Percentiles rank a stretch among this genome's conserved stretches.
Conservation (phyloP, 306 rosid genomes). For the Gastrolobium villosum region DNA sequence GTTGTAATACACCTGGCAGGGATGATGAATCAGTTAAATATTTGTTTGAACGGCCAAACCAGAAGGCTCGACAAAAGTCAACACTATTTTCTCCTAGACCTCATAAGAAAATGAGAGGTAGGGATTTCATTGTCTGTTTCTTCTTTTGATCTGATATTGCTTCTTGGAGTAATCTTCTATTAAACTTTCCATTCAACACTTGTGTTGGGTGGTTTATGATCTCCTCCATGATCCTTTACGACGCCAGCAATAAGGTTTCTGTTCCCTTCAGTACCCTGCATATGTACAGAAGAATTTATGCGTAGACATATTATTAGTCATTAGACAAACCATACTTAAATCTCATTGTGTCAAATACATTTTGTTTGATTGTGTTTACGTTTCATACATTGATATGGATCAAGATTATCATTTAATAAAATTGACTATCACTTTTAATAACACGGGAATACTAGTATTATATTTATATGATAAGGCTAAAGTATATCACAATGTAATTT, state of each 20-base stretch:
- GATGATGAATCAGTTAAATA: slow-evolving; percentile 8
- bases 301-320: background rate
- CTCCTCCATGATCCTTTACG: background rate
- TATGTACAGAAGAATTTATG: no score
- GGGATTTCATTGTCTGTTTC: background rate
- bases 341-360: background rate
- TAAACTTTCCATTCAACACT: background rate
- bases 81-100: background rate
- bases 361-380: background rate
- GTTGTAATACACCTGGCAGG: no score
- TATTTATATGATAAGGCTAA: no score
- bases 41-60: slow-evolving; percentile 23
- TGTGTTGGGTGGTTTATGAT: background rate
- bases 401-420: background rate
- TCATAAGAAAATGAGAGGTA: slow-evolving; percentile 34
- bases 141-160: background rate
- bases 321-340: background rate
- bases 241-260: no score
- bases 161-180: background rate
- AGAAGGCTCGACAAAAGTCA: slow-evolving; percentile 31
- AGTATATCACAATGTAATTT: no score
- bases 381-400: background rate
- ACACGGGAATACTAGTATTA: background rate
- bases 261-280: no score
- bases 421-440: background rate